phyloP scores from a whole-genome alignment of 1,284 basidiomycete genomes.

The Microstroma glucosiphilum region DNA sequence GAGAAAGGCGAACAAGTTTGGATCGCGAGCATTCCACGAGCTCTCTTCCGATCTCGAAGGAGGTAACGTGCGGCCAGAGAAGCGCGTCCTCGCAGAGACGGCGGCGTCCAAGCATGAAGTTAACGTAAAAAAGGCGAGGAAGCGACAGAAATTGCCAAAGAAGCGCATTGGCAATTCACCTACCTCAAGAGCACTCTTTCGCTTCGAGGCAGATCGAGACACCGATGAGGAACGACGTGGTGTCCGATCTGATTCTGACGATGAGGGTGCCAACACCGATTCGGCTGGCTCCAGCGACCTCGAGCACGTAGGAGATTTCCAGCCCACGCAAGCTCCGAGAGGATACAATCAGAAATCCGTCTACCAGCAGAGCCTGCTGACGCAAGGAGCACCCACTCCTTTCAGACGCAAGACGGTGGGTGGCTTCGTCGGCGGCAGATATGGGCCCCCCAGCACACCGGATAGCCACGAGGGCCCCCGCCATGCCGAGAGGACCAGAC shows the following conservation, averaged over 20 bases:
- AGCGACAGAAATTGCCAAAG: slow-evolving; percentile 22
- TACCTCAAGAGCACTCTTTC: slow-evolving; percentile 56
- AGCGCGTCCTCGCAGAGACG: too few species aligned
- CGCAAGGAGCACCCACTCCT: neutral
- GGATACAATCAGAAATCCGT: slow-evolving; percentile 55
- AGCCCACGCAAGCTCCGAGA: slow-evolving; percentile 65
- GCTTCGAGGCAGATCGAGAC: slow-evolving; percentile 67
- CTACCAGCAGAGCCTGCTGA: slow-evolving; percentile 40
- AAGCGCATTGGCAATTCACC: slow-evolving; percentile 43
- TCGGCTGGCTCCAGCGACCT: slow-evolving; percentile 62
- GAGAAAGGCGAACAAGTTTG: too few species aligned
- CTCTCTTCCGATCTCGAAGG: too few species aligned
- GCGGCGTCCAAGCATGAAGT: too few species aligned
- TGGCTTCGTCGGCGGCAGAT: slow-evolving; percentile 1
- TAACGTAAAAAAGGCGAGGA: neutral
- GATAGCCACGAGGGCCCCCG: neutral
- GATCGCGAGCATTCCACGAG: too few species aligned
- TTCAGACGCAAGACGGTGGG: neutral
- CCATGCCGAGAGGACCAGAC: too few species aligned
- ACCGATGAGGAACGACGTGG: slow-evolving; percentile 65
- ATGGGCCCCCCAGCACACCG: neutral
- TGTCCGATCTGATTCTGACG: slow-evolving; percentile 51
- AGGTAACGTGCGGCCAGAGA: too few species aligned
- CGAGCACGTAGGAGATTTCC: slow-evolving; percentile 59
- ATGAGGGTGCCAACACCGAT: slow-evolving; percentile 53